Evolutionary conservation across 1,139 yeast genomes (phyloP).

Genomic region (Geotrichum restrictum): DNA sequence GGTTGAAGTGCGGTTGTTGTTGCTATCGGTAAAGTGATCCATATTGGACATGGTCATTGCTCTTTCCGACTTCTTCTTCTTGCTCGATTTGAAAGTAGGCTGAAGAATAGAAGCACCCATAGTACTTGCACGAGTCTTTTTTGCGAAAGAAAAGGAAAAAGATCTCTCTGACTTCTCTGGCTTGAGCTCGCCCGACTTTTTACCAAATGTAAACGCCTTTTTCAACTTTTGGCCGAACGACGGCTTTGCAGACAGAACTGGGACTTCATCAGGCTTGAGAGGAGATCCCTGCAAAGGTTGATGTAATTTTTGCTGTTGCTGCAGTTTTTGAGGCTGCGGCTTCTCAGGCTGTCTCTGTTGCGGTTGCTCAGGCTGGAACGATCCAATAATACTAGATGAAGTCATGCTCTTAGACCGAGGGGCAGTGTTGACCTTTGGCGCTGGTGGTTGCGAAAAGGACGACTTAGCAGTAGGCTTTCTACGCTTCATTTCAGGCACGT

Average conservation of each 20-base stretch:
- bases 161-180: constrained; percentile 10
- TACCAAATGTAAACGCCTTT: constrained; percentile 31
- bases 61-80: constrained; percentile 7
- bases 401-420: constrained; percentile 17
- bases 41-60: constrained; percentile 14
- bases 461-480: neutral
- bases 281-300: constrained; percentile 3
- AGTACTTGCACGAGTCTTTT: constrained; percentile 13
- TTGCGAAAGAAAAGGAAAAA: constrained; percentile 15
- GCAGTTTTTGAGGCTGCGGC: too few species aligned
- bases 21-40: neutral
- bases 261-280: neutral
- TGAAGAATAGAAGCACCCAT: constrained; percentile 11
- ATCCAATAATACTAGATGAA: constrained; percentile 1
- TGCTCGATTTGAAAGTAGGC: neutral
- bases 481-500: neutral
- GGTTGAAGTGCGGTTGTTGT: constrained; percentile 10
- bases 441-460: neutral
- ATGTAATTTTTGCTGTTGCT: constrained; percentile 2
- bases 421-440: neutral
- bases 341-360: neutral
- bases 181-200: constrained; percentile 4
- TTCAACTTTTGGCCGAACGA: constrained; percentile 26
- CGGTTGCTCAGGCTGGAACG: neutral
- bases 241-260: constrained; percentile 8